Conservation (phyloP, 371 early-diverging fungal species). For the Circinella minor region DNA sequence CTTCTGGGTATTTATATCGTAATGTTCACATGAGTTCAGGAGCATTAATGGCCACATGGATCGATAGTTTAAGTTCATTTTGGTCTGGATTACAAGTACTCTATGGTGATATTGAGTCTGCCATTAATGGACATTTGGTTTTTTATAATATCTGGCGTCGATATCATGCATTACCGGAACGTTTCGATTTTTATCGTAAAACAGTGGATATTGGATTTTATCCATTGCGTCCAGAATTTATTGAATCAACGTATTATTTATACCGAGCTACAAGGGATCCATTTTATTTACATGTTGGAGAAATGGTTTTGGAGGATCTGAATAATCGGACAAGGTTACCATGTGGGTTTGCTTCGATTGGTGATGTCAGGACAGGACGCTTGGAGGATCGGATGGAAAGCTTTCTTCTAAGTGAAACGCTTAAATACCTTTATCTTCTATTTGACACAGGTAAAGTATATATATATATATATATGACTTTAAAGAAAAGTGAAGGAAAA, state of each 20-base stretch:
- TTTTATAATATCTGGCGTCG: slow-evolving; percentile 87
- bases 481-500: neutral
- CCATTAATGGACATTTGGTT: slow-evolving; percentile 80
- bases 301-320: slow-evolving; percentile 82
- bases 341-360: slow-evolving; percentile 88
- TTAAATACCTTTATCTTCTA: slow-evolving; percentile 92
- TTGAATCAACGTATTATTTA: slow-evolving; percentile 92
- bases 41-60: slow-evolving; percentile 73
- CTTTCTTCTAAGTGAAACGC: slow-evolving; percentile 92
- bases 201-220: slow-evolving; percentile 72
- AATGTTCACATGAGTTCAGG: slow-evolving; percentile 85
- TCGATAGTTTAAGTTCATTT: slow-evolving; percentile 92
- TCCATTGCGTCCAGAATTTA: slow-evolving; percentile 92
- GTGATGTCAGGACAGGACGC: slow-evolving; percentile 65
- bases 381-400: slow-evolving; percentile 93
- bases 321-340: slow-evolving; percentile 69
- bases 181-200: slow-evolving; percentile 75
- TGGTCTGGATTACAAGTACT: slow-evolving; percentile 90
- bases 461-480: neutral
- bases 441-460: slow-evolving; percentile 67
- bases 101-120: slow-evolving; percentile 83
- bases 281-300: slow-evolving; percentile 90
- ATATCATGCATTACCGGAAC: slow-evolving; percentile 87
- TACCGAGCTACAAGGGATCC: slow-evolving; percentile 91
- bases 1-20: slow-evolving; percentile 79